Evolutionary conservation across 495 filamentous ascomycete species (phyloP).

Genomic region (Stereocaulon alpinum): DNA sequence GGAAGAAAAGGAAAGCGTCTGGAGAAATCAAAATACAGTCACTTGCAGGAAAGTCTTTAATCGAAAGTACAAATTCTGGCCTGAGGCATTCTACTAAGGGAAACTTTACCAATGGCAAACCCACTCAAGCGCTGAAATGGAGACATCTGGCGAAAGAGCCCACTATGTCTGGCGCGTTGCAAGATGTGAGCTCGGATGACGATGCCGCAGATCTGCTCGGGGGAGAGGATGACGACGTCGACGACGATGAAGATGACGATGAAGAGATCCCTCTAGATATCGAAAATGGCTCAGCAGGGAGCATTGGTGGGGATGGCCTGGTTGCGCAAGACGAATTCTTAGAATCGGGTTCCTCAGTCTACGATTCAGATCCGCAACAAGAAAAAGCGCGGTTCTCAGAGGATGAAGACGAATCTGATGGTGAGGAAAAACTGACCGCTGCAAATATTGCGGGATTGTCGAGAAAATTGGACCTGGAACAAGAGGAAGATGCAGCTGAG

Average conservation of each 20-base stretch:
- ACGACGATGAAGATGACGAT: slow-evolving; percentile 28
- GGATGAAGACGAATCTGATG: slow-evolving; percentile 82
- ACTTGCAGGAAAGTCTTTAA: slow-evolving; percentile 20
- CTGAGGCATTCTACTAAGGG: slow-evolving; percentile 31
- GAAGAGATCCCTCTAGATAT: slow-evolving; percentile 27
- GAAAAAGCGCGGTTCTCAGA: slow-evolving; percentile 76
- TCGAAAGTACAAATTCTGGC: slow-evolving; percentile 15
- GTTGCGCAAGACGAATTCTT: slow-evolving; percentile 52
- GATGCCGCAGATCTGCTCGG: slow-evolving; percentile 37
- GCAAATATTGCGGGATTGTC: slow-evolving; percentile 94
- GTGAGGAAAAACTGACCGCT: slow-evolving; percentile 83
- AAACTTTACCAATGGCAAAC: slow-evolving; percentile 26
- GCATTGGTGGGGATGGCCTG: slow-evolving; percentile 37
- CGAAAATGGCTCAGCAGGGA: slow-evolving; percentile 24
- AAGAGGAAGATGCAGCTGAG: slow-evolving; percentile 65
- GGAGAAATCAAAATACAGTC: slow-evolving; percentile 25
- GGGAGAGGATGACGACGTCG: slow-evolving; percentile 32
- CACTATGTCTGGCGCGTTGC: slow-evolving; percentile 36
- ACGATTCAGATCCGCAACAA: slow-evolving; percentile 63
- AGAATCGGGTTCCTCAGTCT: slow-evolving; percentile 51
- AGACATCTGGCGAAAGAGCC: slow-evolving; percentile 33
- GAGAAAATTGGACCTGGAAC: slow-evolving; percentile 62
- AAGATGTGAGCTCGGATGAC: slow-evolving; percentile 27
- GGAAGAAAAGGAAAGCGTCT: slow-evolving; percentile 36
- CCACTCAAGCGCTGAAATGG: slow-evolving; percentile 20